phyloP scores from a whole-genome alignment of 179 eudicot species.

The Carnegiea gigantea region DNA sequence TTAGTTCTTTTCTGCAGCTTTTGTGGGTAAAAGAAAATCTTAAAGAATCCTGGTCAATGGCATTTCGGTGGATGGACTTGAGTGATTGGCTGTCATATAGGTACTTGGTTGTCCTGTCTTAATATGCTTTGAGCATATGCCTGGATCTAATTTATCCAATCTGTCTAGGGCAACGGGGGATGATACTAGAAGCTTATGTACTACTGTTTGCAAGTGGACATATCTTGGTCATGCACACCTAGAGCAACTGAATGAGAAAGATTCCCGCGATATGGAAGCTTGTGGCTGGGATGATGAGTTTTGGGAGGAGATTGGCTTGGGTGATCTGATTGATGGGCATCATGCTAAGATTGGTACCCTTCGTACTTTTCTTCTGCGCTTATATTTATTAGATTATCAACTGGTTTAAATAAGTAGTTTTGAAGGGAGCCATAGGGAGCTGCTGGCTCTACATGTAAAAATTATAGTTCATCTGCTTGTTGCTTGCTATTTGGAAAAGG shows the following conservation, averaged over 20 bases:
- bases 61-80: conserved; percentile 98
- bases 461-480: background rate
- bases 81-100: conserved; percentile 97
- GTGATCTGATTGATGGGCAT: conserved; percentile 92
- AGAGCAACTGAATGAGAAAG: conserved; percentile 61
- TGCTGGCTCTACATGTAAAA: background rate
- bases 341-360: conserved; percentile 88
- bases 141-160: conserved; percentile 16
- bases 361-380: conserved; percentile 10
- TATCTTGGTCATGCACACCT: conserved; percentile 99
- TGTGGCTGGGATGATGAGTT: conserved; percentile 99
- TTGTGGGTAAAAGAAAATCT: conserved; percentile 97
- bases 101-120: conserved; percentile 37
- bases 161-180: conserved; percentile 91
- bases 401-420: background rate
- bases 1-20: conserved; percentile 53
- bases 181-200: conserved; percentile 96
- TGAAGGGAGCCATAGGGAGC: background rate
- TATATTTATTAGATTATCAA: background rate
- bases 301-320: conserved; percentile 98
- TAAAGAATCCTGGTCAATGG: conserved; percentile 96
- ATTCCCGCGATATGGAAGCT: conserved; percentile 86
- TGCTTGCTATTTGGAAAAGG: background rate
- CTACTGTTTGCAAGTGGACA: conserved; percentile 99
- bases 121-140: background rate